Evolutionary conservation across 352 stramenopile species (phyloP), one percentile per base, ranked within the genome.

Genomic region (Pythium myriotylum): DNA sequence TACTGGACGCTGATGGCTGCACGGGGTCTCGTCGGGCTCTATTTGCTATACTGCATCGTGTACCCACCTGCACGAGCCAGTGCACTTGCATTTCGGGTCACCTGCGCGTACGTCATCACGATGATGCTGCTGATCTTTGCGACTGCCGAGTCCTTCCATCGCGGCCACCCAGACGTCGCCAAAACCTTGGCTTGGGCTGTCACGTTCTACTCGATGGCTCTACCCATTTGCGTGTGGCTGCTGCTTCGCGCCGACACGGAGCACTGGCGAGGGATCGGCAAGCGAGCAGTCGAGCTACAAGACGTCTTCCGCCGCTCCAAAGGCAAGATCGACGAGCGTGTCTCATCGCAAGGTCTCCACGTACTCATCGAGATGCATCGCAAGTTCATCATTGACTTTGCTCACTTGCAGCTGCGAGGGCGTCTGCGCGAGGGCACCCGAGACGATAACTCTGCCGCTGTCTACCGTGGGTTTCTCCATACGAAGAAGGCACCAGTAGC

Each of bases 301-400:
- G 39, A 17, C 0, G 13, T 40, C 0, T 77, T 79, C 22, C 58
- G 59, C 9, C 58, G 67, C n/a, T 54, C 64, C 27, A 59, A 48
- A 73, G 45, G 23, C 20, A 67, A 66, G 22, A 56, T 80, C 23
- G 65, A 72, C 32, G 70, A 82, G 49, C 62, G 66, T 9, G 61
- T 75, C 43, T 83, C 76, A 2, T 67, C 68, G 2, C 55, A 75
- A 29, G 70, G 81, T 4, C 65, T 70, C 69, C 19, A 71, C 77
- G 50, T 75, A 72, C 33, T 74, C 40, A 54, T 88, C 6, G 62
- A 81, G 29, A 54, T 88, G 32, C 43, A 70, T 8, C 45, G 74
- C 9, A 54, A 68, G 19, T 76, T 84, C 22, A 81, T 89, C 39
- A 82, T 93, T n/a, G 81, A 93, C 60, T 93, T 91, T 61, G 76